A percentile compares a stretch with the other conserved stretches of the same genome.
phyloP scores from a whole-genome alignment of 805 yeast species.

The Starmerella riodocensis region DNA sequence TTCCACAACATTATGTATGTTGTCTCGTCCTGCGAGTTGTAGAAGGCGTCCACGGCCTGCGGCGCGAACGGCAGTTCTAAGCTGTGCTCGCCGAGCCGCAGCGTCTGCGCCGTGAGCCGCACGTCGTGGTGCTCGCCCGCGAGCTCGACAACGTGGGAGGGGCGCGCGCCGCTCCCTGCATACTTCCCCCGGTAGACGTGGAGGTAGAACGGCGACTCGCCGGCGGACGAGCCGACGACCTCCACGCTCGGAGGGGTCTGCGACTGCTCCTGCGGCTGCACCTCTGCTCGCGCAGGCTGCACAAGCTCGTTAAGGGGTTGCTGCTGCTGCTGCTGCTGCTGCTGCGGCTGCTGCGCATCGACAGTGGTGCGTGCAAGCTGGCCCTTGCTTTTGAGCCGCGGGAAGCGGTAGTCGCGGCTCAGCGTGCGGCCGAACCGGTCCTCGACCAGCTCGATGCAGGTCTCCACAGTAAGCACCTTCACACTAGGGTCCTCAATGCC shows the following conservation, averaged over 20 bases:
- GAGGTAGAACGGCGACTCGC: conserved; percentile 10
- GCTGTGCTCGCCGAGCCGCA: background rate
- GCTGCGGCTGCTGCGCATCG: conserved; percentile 10
- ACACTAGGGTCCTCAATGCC: conserved; percentile 45
- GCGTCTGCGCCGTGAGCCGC: background rate
- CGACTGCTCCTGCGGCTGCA: background rate
- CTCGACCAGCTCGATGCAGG: conserved; percentile 75
- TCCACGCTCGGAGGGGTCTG: conserved; percentile 1
- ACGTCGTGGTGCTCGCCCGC: conserved; percentile 14
- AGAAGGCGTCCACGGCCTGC: conserved; percentile 11
- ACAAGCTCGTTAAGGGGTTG: background rate
- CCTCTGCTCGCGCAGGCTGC: background rate
- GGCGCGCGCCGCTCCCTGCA: conserved; percentile 13
- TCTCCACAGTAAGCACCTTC: conserved; percentile 55
- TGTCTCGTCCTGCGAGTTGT: conserved; percentile 16
- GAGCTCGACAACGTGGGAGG: conserved; percentile 17
- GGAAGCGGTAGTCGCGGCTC: conserved; percentile 49
- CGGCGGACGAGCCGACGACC: conserved; percentile 6
- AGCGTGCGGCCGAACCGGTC: conserved; percentile 37
- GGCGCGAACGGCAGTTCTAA: conserved; percentile 5
- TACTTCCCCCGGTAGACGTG: conserved; percentile 19
- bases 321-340: background rate
- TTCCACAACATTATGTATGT: conserved; percentile 20
- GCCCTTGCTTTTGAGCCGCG: conserved; percentile 66
- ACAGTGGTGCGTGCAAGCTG: conserved; percentile 33